Conservation (phyloP, 2,329 filamentous ascomycete species). For the Chrysosporium queenslandicum region DNA sequence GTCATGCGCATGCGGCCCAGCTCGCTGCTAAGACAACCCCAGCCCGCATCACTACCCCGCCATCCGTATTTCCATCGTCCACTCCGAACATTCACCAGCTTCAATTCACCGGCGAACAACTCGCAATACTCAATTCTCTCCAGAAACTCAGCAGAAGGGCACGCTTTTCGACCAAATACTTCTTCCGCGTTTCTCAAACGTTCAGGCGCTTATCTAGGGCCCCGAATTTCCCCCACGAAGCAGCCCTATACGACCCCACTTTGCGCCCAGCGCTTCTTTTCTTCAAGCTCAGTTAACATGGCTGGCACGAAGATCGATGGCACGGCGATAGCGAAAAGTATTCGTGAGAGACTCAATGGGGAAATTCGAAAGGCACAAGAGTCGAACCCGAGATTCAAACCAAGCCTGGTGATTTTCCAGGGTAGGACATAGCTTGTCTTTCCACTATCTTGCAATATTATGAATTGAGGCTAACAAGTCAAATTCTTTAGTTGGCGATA, state of each 20-base stretch:
- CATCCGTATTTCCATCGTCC: constrained; percentile 14
- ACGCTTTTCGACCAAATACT: neutral
- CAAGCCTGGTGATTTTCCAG: constrained; percentile 89
- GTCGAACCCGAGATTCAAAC: constrained; percentile 76
- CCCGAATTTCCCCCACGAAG: constrained; percentile 7
- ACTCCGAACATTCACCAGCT: constrained; percentile 14
- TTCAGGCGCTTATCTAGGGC: constrained; percentile 41
- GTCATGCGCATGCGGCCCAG: constrained; percentile 16
- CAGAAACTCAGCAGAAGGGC: neutral
- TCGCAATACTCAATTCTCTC: neutral
- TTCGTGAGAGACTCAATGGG: constrained; percentile 67
- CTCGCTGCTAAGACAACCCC: neutral
- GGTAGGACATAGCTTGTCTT: constrained; percentile 42
- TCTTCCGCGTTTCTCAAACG: constrained; percentile 67
- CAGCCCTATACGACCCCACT: constrained; percentile 13
- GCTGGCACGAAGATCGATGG: constrained; percentile 87
- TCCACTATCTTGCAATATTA: neutral
- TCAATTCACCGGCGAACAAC: neutral
- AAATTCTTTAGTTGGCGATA: constrained; percentile 61
- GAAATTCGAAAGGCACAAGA: constrained; percentile 76
- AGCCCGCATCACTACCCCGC: constrained; percentile 10
- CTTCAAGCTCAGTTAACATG: constrained; percentile 56
- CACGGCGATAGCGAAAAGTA: constrained; percentile 84
- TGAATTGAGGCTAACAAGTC: neutral
- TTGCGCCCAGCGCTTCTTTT: constrained; percentile 34